A percentile compares a stretch with the other conserved stretches of the same genome.
Evolutionary conservation across 2,329 filamentous ascomycete genomes (phyloP).

Genomic region (Claviceps quebecensis): DNA sequence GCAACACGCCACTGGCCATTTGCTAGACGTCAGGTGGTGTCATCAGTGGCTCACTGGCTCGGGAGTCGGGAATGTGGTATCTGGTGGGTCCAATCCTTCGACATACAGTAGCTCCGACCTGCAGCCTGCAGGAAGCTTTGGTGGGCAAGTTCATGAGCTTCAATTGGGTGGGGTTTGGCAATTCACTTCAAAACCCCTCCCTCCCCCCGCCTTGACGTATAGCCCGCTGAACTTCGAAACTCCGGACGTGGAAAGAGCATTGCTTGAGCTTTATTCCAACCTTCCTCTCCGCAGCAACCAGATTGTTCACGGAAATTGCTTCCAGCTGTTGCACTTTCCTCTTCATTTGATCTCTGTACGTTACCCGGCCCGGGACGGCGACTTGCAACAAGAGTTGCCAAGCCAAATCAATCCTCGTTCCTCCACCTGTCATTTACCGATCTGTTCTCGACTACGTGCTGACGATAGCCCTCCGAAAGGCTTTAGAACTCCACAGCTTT

Average conservation of each 20-base stretch:
- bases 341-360: neutral
- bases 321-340: neutral
- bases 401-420: neutral
- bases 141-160: neutral
- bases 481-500: neutral
- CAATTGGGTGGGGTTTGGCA: neutral
- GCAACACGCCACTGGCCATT: no score
- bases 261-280: neutral
- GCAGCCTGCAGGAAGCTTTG: neutral
- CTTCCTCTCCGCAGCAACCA: neutral
- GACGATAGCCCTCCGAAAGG: neutral
- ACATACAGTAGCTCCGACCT: neutral
- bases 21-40: no score
- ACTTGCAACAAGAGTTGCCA: neutral
- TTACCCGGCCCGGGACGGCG: neutral
- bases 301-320: neutral
- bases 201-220: neutral
- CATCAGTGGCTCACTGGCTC: no score
- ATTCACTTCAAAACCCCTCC: neutral
- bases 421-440: neutral
- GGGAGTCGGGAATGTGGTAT: no score
- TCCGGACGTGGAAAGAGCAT: neutral
- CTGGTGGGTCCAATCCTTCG: no score
- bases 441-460: neutral
- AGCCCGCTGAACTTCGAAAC: neutral